Evolutionary conservation across 331 rosid species (phyloP).

Genomic region (Stylosanthes scabra): DNA sequence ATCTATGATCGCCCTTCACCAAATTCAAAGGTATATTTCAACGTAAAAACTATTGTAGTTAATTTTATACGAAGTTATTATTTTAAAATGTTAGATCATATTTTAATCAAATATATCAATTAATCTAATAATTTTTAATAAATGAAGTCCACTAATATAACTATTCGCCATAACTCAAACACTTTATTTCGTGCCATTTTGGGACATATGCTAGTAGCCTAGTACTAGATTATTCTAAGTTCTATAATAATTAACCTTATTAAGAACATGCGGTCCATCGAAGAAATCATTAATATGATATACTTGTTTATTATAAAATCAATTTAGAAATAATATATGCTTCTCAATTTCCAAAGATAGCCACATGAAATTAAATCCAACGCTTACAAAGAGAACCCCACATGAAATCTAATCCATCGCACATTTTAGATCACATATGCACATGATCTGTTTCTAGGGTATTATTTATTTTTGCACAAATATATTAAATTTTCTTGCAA

Average conservation of each 20-base stretch:
- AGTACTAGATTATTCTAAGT: neutral
- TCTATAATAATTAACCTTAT: neutral
- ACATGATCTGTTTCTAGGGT: slow-evolving; percentile 51
- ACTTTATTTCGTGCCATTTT: neutral
- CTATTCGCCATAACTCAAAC: too few relatives aligned
- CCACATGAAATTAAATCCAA: slow-evolving; percentile 70
- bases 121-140: neutral
- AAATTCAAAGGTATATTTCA: too few relatives aligned
- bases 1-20: too few relatives aligned
- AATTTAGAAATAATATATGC: slow-evolving; percentile 21
- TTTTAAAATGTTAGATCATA: too few relatives aligned
- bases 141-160: too few relatives aligned
- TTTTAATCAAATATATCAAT: too few relatives aligned
- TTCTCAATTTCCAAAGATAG: slow-evolving; percentile 33
- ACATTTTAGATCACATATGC: slow-evolving; percentile 50
- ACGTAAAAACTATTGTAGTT: too few relatives aligned
- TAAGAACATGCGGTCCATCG: slow-evolving; percentile 26
- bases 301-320: neutral
- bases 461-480: slow-evolving; percentile 24
- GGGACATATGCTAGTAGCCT: slow-evolving; percentile 7
- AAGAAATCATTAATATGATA: slow-evolving; percentile 12
- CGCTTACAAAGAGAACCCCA: neutral
- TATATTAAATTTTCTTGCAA: slow-evolving; percentile 3
- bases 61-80: too few relatives aligned
- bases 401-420: slow-evolving; percentile 60